Percentiles rank a stretch among this genome's conserved stretches.
Evolutionary conservation across 2,329 filamentous ascomycete species (phyloP).

Genomic region (Hymenoscyphus infarciens): DNA sequence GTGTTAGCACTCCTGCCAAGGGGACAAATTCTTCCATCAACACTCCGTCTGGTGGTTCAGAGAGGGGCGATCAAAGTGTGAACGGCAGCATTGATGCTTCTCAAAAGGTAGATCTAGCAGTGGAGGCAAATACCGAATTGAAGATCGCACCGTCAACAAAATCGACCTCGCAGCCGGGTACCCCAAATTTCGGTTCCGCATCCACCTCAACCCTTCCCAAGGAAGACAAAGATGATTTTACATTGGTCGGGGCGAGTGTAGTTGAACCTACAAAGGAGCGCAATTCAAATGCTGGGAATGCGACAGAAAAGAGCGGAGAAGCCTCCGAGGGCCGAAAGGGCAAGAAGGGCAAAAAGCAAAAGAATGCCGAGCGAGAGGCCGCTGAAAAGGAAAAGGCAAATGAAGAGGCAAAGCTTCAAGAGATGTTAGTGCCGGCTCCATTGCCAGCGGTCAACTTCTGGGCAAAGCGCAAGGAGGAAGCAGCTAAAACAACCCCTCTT

Average conservation of each 20-base stretch:
- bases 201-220: slow-evolving; percentile 50
- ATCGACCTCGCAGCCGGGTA: slow-evolving; percentile 42
- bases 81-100: slow-evolving; percentile 22
- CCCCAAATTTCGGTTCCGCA: slow-evolving; percentile 52
- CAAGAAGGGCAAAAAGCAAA: slow-evolving; percentile 35
- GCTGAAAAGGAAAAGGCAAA: slow-evolving; percentile 50
- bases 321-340: slow-evolving; percentile 27
- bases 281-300: slow-evolving; percentile 58
- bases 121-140: slow-evolving; percentile 21
- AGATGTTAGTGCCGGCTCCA: slow-evolving; percentile 72
- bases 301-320: slow-evolving; percentile 58
- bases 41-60: slow-evolving; percentile 26
- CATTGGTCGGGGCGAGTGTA: slow-evolving; percentile 58
- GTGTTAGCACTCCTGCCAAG: slow-evolving; percentile 33
- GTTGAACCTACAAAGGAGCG: slow-evolving; percentile 67
- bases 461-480: slow-evolving; percentile 70
- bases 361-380: slow-evolving; percentile 38
- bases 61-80: slow-evolving; percentile 20
- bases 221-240: slow-evolving; percentile 45
- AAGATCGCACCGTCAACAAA: slow-evolving; percentile 27
- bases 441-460: slow-evolving; percentile 84
- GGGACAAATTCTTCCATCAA: slow-evolving; percentile 28
- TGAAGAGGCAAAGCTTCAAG: slow-evolving; percentile 48
- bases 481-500: slow-evolving; percentile 45
- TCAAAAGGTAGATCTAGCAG: slow-evolving; percentile 22